These are phyloP conservation scores for Hippophae rhamnoides DNA, from an alignment of 306 rosid species.

Conservation along the genomic window DNA sequence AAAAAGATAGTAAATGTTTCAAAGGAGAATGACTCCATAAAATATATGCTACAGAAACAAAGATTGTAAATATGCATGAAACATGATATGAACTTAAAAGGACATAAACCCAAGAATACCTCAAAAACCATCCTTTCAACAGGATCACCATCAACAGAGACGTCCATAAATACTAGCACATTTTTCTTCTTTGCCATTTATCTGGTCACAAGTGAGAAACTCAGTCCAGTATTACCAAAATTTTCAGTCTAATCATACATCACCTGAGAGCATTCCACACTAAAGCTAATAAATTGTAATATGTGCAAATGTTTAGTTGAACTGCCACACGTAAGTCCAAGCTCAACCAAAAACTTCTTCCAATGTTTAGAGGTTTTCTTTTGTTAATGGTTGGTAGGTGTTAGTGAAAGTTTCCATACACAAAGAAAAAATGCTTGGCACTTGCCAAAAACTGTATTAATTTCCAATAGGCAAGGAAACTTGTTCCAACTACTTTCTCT, in stretches of 20 bases:
- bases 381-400: too few species aligned
- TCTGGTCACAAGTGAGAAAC: slow-evolving; percentile 11
- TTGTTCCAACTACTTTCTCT: too few species aligned
- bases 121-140: slow-evolving; percentile 73
- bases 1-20: slow-evolving; percentile 11
- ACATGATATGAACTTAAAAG: too few species aligned
- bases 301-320: neutral
- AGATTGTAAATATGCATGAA: neutral
- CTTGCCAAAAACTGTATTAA: too few species aligned
- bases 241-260: slow-evolving; percentile 6
- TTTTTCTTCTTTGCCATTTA: slow-evolving; percentile 74
- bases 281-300: neutral
- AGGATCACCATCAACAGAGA: slow-evolving; percentile 87
- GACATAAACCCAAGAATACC: slow-evolving; percentile 28
- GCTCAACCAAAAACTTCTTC: neutral
- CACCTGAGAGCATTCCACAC: slow-evolving; percentile 12
- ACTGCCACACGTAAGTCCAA: neutral
- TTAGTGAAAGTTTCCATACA: neutral
- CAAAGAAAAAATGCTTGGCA: too few species aligned
- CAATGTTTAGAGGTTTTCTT: neutral
- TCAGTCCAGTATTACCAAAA: slow-evolving; percentile 27
- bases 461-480: too few species aligned
- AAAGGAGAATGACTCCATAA: neutral
- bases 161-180: slow-evolving; percentile 65
- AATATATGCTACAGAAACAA: neutral